Base-by-base conservation (phyloP, 208 protist species). In the Leishmania guyanensis region DNA sequence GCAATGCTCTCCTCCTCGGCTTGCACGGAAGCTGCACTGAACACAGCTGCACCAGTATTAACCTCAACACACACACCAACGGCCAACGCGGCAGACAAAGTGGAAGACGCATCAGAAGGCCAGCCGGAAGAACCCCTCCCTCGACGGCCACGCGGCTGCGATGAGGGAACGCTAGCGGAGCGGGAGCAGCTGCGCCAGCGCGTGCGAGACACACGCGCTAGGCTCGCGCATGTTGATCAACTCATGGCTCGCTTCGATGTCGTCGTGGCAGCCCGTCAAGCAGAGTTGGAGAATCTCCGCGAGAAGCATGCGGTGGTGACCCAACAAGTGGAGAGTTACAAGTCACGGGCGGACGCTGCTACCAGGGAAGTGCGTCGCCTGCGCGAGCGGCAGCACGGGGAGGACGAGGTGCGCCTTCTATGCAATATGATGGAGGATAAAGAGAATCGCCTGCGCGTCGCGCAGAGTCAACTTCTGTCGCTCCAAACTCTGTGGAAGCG, bases 331-430 rank as follows among this genome's bases (percentile, higher is more conserved):
- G 80, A 84, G 5, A 86, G 60, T n/a, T 84, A 86, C 69, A 56
- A n/a, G 26, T 53, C 69, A 20, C 84, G 82, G 10, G 51, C 80
- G 1, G 72, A 68, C 9, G 56, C 71, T 33, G 81, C 75, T 10
- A 77, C 66, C 39, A 80, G 69, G 8, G 83, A 81, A 8, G 76
- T 80, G 29, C 82, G 84, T 22, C 81, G 75, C 5, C 54, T 89
- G 64, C 78, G 84, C 36, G 83, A 92, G 75, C 81, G 87, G 12
- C 73, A 91, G 75, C 84, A 88, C 72, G 80, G 74, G 43, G 51
- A 83, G 10, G 92, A 93, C 64, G 88, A 93, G 78, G 83, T 95
- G n/a, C 83, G 87, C 50, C 83, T 93, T 64, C 76, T 95, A 66
- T 79, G 80, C 5, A 83, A 88, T 43, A 95, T 95, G 92, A 78